A percentile compares a stretch with the other conserved stretches of the same genome.
Conservation (phyloP, 179 eudicot genomes). For the Silene vulgaris region DNA sequence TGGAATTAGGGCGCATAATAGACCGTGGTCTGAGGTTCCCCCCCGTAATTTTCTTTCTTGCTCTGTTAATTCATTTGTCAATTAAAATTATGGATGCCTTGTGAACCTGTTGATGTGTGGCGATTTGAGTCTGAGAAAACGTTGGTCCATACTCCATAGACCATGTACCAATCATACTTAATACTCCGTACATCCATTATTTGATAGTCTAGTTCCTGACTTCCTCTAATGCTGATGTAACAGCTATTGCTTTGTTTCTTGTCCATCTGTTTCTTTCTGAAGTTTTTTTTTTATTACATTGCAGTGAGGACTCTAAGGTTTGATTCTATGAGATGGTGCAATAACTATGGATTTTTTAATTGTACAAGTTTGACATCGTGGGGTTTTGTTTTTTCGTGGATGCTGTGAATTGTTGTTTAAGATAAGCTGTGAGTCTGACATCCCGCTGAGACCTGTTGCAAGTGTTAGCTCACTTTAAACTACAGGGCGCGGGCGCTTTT, state of each 20-base stretch:
- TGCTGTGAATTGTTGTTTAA: background rate
- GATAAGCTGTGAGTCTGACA: background rate
- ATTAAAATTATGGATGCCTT: background rate
- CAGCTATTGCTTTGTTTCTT: conserved; percentile 2
- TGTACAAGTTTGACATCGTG: background rate
- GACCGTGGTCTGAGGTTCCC: conserved; percentile 87
- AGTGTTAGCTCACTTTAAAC: background rate
- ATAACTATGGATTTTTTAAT: background rate
- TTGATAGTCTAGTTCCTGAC: background rate
- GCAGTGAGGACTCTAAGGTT: background rate
- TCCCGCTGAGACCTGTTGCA: background rate
- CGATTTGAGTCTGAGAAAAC: conserved; percentile 5
- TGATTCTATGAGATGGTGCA: background rate
- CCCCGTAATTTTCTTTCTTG: conserved; percentile 3
- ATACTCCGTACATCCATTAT: background rate
- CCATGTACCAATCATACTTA: background rate
- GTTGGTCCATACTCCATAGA: background rate
- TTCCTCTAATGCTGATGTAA: background rate
- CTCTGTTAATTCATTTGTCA: background rate
- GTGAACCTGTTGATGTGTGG: background rate
- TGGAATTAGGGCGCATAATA: conserved; percentile 85
- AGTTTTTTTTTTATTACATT: too few relatives aligned
- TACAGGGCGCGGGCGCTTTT: background rate
- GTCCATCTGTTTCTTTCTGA: background rate
- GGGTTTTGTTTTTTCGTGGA: background rate